phyloP scores from a whole-genome alignment of 352 stramenopile genomes.

The Globisporangium irregulare region DNA sequence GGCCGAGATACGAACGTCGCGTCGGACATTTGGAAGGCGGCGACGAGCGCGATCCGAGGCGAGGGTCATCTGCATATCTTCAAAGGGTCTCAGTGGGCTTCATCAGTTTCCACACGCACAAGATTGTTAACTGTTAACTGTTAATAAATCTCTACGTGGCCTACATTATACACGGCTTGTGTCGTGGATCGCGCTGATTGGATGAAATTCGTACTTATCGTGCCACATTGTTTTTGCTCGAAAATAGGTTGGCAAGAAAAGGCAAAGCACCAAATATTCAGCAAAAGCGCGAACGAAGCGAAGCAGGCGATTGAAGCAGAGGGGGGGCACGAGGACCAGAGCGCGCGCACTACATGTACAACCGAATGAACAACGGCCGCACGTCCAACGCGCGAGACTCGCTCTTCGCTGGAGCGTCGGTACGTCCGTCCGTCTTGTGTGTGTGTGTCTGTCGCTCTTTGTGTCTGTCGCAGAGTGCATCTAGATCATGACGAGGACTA shows the following conservation, averaged over 20 bases:
- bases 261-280: background rate
- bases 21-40: no score
- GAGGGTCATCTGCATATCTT: no score
- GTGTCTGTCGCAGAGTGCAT: background rate
- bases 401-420: slow-evolving; percentile 61
- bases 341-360: slow-evolving; percentile 62
- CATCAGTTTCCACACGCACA: no score
- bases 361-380: slow-evolving; percentile 66
- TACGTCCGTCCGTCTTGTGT: slow-evolving; percentile 19
- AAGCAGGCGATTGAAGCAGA: background rate
- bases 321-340: background rate
- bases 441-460: background rate
- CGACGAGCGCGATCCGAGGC: no score
- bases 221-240: no score
- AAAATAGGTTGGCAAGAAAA: background rate
- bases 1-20: no score
- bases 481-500: background rate
- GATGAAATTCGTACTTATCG: no score
- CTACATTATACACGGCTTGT: no score
- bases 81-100: no score
- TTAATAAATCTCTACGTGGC: no score
- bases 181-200: no score
- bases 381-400: slow-evolving; percentile 47
- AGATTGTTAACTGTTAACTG: no score
- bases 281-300: background rate